phyloP scores from a whole-genome alignment of 495 filamentous ascomycete species.

The Penicillium silybi region DNA sequence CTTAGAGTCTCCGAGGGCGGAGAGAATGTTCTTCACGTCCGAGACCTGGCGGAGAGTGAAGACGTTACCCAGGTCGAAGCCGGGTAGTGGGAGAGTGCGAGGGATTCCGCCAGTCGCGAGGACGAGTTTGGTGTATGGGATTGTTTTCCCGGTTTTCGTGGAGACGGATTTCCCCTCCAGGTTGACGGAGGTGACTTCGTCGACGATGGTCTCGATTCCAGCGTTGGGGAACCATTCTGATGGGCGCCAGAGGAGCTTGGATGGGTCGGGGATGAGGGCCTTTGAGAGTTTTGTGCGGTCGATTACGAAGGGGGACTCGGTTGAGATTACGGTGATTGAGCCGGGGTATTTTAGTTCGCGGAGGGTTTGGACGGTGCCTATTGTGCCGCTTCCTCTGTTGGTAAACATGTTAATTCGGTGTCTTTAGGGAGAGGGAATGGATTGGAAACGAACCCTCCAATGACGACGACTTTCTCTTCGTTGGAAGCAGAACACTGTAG shows the following conservation, averaged over 20 bases:
- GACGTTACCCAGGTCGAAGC: constrained; percentile 81
- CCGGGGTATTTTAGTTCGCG: constrained; percentile 79
- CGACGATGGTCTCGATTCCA: constrained; percentile 66
- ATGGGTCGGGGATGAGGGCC: constrained; percentile 77
- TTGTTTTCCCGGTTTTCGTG: constrained; percentile 65
- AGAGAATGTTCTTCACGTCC: constrained; percentile 70
- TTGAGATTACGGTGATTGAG: constrained; percentile 76
- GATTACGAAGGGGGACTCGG: constrained; percentile 78
- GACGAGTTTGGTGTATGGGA: constrained; percentile 81
- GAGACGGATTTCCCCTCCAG: constrained; percentile 67
- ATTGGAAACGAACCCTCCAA: constrained; percentile 60
- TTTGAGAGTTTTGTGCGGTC: constrained; percentile 96
- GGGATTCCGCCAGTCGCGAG: constrained; percentile 83
- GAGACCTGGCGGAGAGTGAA: constrained; percentile 74
- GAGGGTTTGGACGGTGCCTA: constrained; percentile 76
- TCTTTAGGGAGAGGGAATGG: background rate
- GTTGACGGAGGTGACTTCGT: constrained; percentile 73
- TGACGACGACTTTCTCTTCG: constrained; percentile 70
- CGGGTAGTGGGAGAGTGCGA: constrained; percentile 70
- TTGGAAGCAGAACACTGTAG: constrained; percentile 64
- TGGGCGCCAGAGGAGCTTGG: constrained; percentile 72
- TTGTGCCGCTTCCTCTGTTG: constrained; percentile 65
- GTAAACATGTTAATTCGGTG: constrained; percentile 4
- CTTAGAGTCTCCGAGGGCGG: constrained; percentile 69
- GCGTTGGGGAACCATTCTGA: constrained; percentile 73